Evolutionary conservation across 2,329 filamentous ascomycete genomes (phyloP).

Genomic region (Lecanosticta acicola): DNA sequence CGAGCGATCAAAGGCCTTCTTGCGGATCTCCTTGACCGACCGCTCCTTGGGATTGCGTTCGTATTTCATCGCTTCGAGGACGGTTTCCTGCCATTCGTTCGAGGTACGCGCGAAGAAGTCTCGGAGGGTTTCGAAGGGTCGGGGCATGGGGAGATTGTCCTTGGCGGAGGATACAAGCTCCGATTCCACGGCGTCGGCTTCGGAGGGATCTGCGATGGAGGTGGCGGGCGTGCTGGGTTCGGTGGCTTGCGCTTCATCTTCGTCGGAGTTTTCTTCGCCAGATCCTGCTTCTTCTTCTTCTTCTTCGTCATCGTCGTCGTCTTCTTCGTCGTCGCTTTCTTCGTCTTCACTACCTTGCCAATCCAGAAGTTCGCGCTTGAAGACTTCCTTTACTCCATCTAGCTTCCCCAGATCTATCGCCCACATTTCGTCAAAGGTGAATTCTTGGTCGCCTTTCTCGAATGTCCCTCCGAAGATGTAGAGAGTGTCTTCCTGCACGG

Average conservation of each 20-base stretch:
- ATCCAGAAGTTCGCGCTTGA: conserved; percentile 76
- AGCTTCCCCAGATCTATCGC: conserved; percentile 90
- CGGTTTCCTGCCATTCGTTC: conserved; percentile 81
- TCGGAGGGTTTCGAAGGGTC: conserved; percentile 82
- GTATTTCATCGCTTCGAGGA: conserved; percentile 69
- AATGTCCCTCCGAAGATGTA: conserved; percentile 95
- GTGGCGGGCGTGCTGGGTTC: conserved; percentile 28
- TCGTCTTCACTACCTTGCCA: conserved; percentile 59
- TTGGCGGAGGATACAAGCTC: conserved; percentile 49
- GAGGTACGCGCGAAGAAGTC: conserved; percentile 90
- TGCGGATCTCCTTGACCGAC: conserved; percentile 84
- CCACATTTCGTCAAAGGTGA: conserved; percentile 92
- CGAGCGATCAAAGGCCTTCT: conserved; percentile 80
- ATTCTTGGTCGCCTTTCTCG: conserved; percentile 91
- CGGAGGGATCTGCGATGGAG: conserved; percentile 20
- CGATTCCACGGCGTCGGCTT: conserved; percentile 14
- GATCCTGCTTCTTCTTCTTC: conserved; percentile 50
- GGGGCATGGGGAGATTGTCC: conserved; percentile 67
- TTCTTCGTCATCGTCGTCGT: conserved; percentile 46
- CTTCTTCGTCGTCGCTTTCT: conserved; percentile 45
- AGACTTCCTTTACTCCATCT: conserved; percentile 88
- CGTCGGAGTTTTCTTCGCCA: conserved; percentile 42
- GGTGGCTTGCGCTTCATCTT: conserved; percentile 47
- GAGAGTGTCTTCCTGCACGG: conserved; percentile 85
- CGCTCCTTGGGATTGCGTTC: conserved; percentile 63